phyloP scores from a whole-genome alignment of 257 asterid genomes.

The Solanum lignicaule region DNA sequence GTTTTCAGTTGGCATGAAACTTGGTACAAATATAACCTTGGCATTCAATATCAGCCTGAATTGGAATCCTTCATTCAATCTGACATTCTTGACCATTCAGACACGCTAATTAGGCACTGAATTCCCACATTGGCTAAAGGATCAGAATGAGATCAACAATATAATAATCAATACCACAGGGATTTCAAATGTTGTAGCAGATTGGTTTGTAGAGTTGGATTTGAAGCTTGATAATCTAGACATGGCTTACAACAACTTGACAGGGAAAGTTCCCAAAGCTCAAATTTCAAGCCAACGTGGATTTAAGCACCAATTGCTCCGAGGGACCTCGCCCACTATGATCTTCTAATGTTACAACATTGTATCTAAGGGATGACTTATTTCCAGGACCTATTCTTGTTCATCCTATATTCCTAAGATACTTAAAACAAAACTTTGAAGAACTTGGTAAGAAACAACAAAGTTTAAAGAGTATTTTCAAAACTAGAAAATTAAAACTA shows the following conservation, averaged over 20 bases:
- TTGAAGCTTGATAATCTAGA: constrained; percentile 14
- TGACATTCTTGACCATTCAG: constrained; percentile 14
- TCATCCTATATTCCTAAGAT: too few species aligned
- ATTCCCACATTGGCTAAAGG: constrained; percentile 18
- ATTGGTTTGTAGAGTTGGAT: constrained; percentile 21
- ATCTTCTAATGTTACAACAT: constrained; percentile 13
- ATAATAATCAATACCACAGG: constrained; percentile 9
- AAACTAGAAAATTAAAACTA: too few species aligned
- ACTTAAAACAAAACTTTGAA: too few species aligned
- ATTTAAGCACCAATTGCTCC: constrained; percentile 15
- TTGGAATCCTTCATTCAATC: constrained; percentile 20
- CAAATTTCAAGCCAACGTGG: background rate
- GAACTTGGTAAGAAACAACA: too few species aligned
- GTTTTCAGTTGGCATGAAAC: constrained; percentile 7
- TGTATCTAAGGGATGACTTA: constrained; percentile 21
- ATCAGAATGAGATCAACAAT: constrained; percentile 11
- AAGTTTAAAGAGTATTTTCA: too few species aligned
- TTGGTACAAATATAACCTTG: constrained; percentile 4
- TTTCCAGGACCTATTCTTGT: constrained; percentile 17
- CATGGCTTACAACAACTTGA: constrained; percentile 12
- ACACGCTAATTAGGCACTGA: constrained; percentile 19
- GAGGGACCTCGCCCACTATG: constrained; percentile 26
- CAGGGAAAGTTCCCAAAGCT: constrained; percentile 17
- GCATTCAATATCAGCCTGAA: constrained; percentile 10
- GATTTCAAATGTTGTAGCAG: constrained; percentile 16